Percentiles rank a stretch among this genome's conserved stretches.
phyloP scores from a whole-genome alignment of 192 early-diverging fungal species.

The Diversispora eburnea region DNA sequence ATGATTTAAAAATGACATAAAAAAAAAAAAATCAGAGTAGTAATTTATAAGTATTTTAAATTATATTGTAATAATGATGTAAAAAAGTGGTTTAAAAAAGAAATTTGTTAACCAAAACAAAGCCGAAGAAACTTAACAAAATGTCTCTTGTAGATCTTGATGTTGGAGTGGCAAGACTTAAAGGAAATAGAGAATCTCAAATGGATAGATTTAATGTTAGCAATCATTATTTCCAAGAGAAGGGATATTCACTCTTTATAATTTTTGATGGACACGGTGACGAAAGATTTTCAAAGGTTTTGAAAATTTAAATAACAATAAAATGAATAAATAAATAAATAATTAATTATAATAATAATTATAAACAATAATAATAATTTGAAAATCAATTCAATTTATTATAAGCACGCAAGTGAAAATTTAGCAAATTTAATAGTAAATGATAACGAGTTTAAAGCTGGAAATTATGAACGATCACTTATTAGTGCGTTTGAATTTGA shows the following conservation, averaged over 20 bases:
- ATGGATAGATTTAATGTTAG: neutral
- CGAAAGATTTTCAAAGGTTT: constrained; percentile 6
- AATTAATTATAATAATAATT: neutral
- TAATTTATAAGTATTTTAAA: no score
- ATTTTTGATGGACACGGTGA: neutral
- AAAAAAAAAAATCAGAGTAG: no score
- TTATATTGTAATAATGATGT: no score
- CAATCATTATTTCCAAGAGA: neutral
- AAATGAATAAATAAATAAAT: neutral
- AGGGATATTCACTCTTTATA: neutral
- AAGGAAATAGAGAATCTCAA: neutral
- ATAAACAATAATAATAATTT: neutral
- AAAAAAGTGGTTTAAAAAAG: no score
- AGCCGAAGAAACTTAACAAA: neutral
- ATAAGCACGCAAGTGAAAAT: neutral
- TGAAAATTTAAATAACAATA: neutral
- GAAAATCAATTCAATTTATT: neutral
- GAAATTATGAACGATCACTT: neutral
- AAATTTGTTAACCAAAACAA: no score
- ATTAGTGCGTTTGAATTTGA: constrained; percentile 1
- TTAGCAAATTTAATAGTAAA: constrained; percentile 6
- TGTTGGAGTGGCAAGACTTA: neutral
- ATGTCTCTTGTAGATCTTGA: neutral
- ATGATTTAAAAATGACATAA: no score
- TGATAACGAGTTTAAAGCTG: neutral